Base-by-base conservation (phyloP, 129 eudicot genomes). In the Kitagawia praeruptora region DNA sequence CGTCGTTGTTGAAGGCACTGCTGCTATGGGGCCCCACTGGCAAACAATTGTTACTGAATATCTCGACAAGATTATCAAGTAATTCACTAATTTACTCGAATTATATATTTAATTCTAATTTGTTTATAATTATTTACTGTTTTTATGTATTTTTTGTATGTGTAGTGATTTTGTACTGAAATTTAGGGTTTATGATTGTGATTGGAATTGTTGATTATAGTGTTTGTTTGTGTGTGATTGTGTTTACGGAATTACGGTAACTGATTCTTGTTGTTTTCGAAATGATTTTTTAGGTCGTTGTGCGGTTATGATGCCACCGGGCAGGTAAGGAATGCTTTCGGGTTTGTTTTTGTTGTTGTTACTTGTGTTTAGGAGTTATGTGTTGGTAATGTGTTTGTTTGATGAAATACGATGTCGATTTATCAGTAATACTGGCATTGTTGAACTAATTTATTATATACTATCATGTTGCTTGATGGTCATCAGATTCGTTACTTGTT, bases 1-100 rank as follows among this genome's bases (percentile, higher is more conserved):
- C 81, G 81, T 94, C n/a, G 96, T 84, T 19, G 96, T 94, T 41
- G 98, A 94, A 88, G 97, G 93, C 81, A 91, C 97, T 31, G 98
- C 97, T 75, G 93, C 98, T 76, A 47, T 90, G 77, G 98, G 96
- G 2, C 96, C 96, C 27, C 86, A 78, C 85, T 94, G 98, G 98
- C 80, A 80, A 11, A 88, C 93, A 64, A 86, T 94, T 78, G 75
- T 94, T 44, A 78, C 89, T 70, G 97, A 92, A 79, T 92, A 91
- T 81, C 92, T 94, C 48, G 96, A 94, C 1, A 92, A 94, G 80
- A 90, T 92, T 71, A 83, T 94, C 79, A 85, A 96, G 98, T 91
- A n/a, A 58, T 7, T 58, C 4, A 19, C 23, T 21, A 19, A 6
- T 8, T 21, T 1, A 5, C 0, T 53, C 38, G 48, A 0, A 8